Evolutionary conservation across 805 yeast genomes (phyloP).

Genomic region (Wickerhamiella slavikovae): DNA sequence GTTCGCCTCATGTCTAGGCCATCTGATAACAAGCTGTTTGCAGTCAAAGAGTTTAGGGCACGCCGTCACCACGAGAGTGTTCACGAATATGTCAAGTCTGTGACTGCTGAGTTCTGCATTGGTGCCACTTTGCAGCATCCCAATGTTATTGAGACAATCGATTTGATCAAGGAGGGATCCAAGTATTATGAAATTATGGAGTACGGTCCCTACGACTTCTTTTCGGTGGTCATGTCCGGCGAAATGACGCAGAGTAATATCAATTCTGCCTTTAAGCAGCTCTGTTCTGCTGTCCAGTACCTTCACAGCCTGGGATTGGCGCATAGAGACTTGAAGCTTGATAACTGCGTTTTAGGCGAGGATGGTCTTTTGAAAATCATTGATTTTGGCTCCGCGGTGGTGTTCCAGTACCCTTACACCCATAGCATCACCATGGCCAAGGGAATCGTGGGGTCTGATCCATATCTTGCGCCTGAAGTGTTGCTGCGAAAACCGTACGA

Average conservation of each 20-base stretch:
- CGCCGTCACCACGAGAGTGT: conserved; percentile 52
- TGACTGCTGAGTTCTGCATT: conserved; percentile 85
- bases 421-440: conserved; percentile 39
- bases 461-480: conserved; percentile 88
- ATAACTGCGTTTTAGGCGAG: conserved; percentile 68
- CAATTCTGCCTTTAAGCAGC: conserved; percentile 66
- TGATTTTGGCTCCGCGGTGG: conserved; percentile 86
- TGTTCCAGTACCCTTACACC: conserved; percentile 48
- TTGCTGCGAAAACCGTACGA: conserved; percentile 41
- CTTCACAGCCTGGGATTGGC: conserved; percentile 71
- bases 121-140: conserved; percentile 81
- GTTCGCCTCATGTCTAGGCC: conserved; percentile 58
- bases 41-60: conserved; percentile 75
- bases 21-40: conserved; percentile 42
- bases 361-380: conserved; percentile 67
- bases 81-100: conserved; percentile 77
- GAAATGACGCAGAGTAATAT: conserved; percentile 50
- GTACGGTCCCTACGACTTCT: conserved; percentile 78
- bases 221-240: conserved; percentile 82
- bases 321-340: conserved; percentile 81
- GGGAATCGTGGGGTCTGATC: conserved; percentile 91
- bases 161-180: conserved; percentile 74
- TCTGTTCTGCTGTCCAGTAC: conserved; percentile 52
- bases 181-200: conserved; percentile 80
- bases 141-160: conserved; percentile 77